Percentiles rank a stretch among this genome's conserved stretches.
Evolutionary conservation across 1,284 basidiomycete genomes (phyloP).

Genomic region (Cystobasidiaceae sp.): DNA sequence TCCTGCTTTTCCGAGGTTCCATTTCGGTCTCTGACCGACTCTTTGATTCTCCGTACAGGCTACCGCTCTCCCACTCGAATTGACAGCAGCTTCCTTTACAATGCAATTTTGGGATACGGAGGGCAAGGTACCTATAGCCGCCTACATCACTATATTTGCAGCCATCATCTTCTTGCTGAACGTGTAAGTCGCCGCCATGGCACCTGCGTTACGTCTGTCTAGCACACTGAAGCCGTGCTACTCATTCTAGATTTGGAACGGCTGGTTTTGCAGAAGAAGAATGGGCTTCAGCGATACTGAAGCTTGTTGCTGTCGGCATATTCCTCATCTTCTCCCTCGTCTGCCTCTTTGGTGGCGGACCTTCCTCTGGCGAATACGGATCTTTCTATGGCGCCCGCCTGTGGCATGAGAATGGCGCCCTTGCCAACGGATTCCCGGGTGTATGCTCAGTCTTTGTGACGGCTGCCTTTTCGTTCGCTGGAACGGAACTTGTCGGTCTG

Average conservation of each 20-base stretch:
- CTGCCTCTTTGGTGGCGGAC: constrained; percentile 42
- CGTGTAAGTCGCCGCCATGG: not conserved
- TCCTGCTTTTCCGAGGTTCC: too few species aligned
- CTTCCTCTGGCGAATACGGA: constrained; percentile 7
- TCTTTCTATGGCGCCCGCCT: constrained; percentile 23
- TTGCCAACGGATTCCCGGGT: constrained; percentile 51
- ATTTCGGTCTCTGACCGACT: too few species aligned
- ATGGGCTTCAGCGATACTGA: constrained; percentile 48
- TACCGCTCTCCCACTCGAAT: constrained; percentile 32
- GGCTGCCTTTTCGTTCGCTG: constrained; percentile 40
- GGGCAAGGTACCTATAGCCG: constrained; percentile 43
- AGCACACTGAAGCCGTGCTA: not conserved
- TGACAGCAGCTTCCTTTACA: constrained; percentile 40
- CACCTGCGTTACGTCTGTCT: too few species aligned
- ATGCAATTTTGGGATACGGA: constrained; percentile 36
- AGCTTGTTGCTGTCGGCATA: constrained; percentile 47
- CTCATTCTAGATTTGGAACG: not conserved
- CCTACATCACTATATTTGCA: constrained; percentile 48
- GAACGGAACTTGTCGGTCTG: constrained; percentile 60
- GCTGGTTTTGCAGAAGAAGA: constrained; percentile 39
- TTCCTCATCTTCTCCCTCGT: constrained; percentile 47
- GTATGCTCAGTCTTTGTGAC: constrained; percentile 61
- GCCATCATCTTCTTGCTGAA: constrained; percentile 25
- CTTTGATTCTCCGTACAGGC: not conserved
- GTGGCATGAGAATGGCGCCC: constrained; percentile 45